Base-by-base conservation (phyloP, 805 yeast genomes). In the Zygotorulaspora danielsina region DNA sequence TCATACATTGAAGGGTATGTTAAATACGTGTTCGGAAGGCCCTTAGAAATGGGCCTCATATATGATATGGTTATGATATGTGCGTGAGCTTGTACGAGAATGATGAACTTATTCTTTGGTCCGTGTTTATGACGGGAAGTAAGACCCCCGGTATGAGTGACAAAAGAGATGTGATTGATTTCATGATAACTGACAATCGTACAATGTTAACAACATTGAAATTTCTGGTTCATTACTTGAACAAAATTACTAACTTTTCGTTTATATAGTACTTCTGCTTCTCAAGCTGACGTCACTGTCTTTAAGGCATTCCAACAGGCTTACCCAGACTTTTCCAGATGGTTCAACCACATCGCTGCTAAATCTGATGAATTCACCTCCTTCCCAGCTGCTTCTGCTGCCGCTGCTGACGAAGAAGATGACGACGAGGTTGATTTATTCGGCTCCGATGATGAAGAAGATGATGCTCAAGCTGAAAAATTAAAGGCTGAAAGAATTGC, bases 321-420 rank as follows among this genome's bases (percentile, higher is more conserved):
- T 71, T 90, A 72, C 85, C 96, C 97, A 70, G 81, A 84, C 71
- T 88, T 88, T 66, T 73, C 96, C 66, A 89, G 97, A 79, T 93
- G 97, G 97, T 87, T 84, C 79, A 86, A 86, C 83, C 97, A 90
- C 84, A 84, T 90, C 66, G 93, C 95, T 69, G 81, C 96, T 48
- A 84, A 79, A 79, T 75, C 88, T 55, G 87, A 77, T 61, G 95
- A 87, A 70, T 87, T 87, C 64, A 78, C 72, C 52, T 61, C 81
- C 49, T 75, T 84, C 65, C 94, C 95, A 71, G 87, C 90, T 59
- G 94, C 78, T 53, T 56, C 65, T 43, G 70, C 66, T 46, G 78
- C 76, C 46, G 78, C 77, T 40, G 80, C 75, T 44, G 81, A 67
- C 40, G 79, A 69, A 41, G 81, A 63, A 34, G 87, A 70, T 47